Evolutionary conservation across 768 basidiomycete species (phyloP).

Genomic region (Suillus clintonianus): DNA sequence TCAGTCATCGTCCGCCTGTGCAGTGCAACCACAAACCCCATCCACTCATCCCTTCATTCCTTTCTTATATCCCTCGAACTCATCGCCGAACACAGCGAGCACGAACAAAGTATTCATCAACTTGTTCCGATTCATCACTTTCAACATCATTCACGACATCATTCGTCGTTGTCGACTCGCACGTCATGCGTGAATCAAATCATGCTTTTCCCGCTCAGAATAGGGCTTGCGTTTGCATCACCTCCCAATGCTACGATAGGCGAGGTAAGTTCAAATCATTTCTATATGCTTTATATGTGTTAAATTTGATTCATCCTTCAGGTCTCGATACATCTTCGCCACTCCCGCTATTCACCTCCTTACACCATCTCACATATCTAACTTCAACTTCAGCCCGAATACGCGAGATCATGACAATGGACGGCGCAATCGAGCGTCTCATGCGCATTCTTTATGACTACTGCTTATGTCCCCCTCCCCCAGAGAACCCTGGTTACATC

Average conservation of each 20-base stretch:
- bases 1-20: slow-evolving; percentile 31
- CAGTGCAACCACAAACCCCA: slow-evolving; percentile 26
- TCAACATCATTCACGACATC: slow-evolving; percentile 8
- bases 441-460: slow-evolving; percentile 90
- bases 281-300: neutral
- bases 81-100: neutral
- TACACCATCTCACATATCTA: slow-evolving; percentile 93
- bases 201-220: slow-evolving; percentile 94
- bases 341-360: slow-evolving; percentile 85
- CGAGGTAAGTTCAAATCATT: slow-evolving; percentile 63
- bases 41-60: slow-evolving; percentile 16
- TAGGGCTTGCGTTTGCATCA: slow-evolving; percentile 92
- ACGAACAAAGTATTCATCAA: slow-evolving; percentile 11
- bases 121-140: slow-evolving; percentile 7
- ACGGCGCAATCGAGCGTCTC: slow-evolving; percentile 95
- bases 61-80: slow-evolving; percentile 8
- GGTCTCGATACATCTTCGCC: slow-evolving; percentile 58
- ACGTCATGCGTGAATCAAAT: slow-evolving; percentile 88
- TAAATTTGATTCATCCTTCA: slow-evolving; percentile 19
- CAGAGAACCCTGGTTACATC: slow-evolving; percentile 72
- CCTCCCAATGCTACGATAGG: slow-evolving; percentile 92
- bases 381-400: slow-evolving; percentile 97
- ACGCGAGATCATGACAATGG: slow-evolving; percentile 97
- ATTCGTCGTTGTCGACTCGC: slow-evolving; percentile 17
- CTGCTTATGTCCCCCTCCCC: slow-evolving; percentile 79